Percentiles rank a stretch among this genome's conserved stretches.
These are phyloP conservation scores for Syzygium grande DNA, from an alignment of 345 rosid species.

Conservation along the genomic window DNA sequence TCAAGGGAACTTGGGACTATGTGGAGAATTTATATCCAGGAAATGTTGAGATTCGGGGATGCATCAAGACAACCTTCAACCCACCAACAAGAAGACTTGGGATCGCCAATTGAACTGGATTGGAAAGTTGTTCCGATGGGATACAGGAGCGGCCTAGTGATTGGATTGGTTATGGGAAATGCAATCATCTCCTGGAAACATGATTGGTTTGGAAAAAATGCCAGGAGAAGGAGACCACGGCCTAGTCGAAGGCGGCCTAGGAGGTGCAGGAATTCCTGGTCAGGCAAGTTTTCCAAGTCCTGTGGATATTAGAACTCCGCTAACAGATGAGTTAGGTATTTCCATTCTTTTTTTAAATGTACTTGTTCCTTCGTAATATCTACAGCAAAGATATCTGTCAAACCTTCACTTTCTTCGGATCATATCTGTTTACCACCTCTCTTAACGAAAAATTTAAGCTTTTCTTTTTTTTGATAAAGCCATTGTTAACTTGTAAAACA, in stretches of 20 bases:
- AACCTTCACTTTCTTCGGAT: rapidly evolving
- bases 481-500: no score
- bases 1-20: slow-evolving; percentile 7
- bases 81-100: neutral
- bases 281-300: neutral
- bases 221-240: neutral
- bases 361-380: neutral
- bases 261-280: neutral
- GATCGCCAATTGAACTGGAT: neutral
- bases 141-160: neutral
- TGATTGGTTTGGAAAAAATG: neutral
- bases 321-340: rapidly evolving
- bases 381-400: neutral
- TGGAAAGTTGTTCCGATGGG: neutral
- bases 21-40: neutral
- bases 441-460: no score
- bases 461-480: no score
- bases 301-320: neutral
- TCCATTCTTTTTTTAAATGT: neutral
- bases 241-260: neutral
- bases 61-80: neutral
- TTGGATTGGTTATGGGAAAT: neutral
- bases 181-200: neutral
- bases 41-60: neutral
- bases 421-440: no score